A percentile compares a stretch with the other conserved stretches of the same genome.
phyloP scores from a whole-genome alignment of 1,284 basidiomycete genomes.

The Paramarasmius palmivorus region DNA sequence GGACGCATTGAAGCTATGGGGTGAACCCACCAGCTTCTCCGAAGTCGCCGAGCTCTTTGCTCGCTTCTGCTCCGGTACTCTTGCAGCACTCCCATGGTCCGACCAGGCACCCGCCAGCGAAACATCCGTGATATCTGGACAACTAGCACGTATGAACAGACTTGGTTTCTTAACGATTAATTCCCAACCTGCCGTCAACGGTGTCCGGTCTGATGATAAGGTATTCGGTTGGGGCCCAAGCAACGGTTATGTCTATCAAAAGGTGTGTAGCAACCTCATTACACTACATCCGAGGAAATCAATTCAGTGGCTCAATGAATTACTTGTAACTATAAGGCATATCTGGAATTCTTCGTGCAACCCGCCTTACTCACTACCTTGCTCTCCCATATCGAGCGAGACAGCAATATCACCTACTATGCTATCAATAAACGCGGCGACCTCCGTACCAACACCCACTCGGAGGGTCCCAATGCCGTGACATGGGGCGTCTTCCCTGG shows the following conservation, averaged over 20 bases:
- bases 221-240: slow-evolving; percentile 93
- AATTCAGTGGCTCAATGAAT: slow-evolving; percentile 5
- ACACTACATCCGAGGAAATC: not conserved
- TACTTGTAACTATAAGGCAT: slow-evolving; percentile 63
- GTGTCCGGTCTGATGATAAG: slow-evolving; percentile 83
- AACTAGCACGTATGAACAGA: slow-evolving; percentile 85
- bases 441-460: slow-evolving; percentile 88
- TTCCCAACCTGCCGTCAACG: slow-evolving; percentile 97
- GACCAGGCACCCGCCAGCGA: slow-evolving; percentile 86
- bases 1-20: slow-evolving; percentile 88
- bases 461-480: slow-evolving; percentile 95
- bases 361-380: slow-evolving; percentile 76
- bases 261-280: slow-evolving; percentile 50
- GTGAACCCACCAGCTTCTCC: slow-evolving; percentile 65
- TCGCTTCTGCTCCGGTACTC: slow-evolving; percentile 72
- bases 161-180: slow-evolving; percentile 97
- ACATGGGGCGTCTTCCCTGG: slow-evolving; percentile 99
- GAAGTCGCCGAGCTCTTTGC: slow-evolving; percentile 81
- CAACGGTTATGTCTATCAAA: slow-evolving; percentile 97
- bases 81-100: slow-evolving; percentile 92
- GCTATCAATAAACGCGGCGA: slow-evolving; percentile 93
- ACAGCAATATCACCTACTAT: slow-evolving; percentile 94
- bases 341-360: slow-evolving; percentile 94
- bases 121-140: slow-evolving; percentile 79
- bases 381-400: slow-evolving; percentile 84